phyloP scores from a whole-genome alignment of 345 rosid genomes.

The Euphorbia pulcherrima region DNA sequence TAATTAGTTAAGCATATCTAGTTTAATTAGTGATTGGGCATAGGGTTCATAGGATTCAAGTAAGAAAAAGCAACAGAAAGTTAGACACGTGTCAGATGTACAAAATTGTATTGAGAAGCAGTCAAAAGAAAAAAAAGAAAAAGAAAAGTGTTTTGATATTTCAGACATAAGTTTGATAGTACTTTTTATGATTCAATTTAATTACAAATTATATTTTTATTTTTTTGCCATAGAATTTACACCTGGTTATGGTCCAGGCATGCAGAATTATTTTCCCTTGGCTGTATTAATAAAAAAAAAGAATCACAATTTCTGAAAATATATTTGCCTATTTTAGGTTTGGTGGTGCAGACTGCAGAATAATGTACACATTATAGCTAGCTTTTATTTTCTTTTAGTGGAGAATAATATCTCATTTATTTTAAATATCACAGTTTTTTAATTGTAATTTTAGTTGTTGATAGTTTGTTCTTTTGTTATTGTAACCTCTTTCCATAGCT shows the following conservation, averaged over 20 bases:
- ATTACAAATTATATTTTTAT: too few species aligned
- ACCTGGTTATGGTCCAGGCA: background rate
- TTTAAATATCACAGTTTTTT: too few species aligned
- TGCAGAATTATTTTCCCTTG: background rate
- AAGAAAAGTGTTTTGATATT: background rate
- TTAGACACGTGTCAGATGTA: background rate
- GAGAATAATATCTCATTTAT: too few species aligned
- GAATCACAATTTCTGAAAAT: too few species aligned
- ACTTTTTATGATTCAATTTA: constrained; percentile 15
- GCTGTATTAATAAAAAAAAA: too few species aligned
- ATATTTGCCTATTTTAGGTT: too few species aligned
- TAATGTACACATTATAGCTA: too few species aligned
- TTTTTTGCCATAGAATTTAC: background rate
- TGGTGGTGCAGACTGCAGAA: too few species aligned
- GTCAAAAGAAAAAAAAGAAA: background rate
- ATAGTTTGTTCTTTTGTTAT: too few species aligned
- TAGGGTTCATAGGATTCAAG: background rate
- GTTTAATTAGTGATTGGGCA: background rate
- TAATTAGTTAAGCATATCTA: background rate
- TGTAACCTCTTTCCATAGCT: too few species aligned
- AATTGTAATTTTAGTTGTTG: too few species aligned
- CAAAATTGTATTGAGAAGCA: background rate
- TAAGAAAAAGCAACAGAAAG: background rate
- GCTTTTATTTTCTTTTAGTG: too few species aligned
- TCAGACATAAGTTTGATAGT: constrained; percentile 4